These are phyloP conservation scores for Ephemerocybe angulata DNA, from an alignment of 768 basidiomycete species.

Conservation along the genomic window DNA sequence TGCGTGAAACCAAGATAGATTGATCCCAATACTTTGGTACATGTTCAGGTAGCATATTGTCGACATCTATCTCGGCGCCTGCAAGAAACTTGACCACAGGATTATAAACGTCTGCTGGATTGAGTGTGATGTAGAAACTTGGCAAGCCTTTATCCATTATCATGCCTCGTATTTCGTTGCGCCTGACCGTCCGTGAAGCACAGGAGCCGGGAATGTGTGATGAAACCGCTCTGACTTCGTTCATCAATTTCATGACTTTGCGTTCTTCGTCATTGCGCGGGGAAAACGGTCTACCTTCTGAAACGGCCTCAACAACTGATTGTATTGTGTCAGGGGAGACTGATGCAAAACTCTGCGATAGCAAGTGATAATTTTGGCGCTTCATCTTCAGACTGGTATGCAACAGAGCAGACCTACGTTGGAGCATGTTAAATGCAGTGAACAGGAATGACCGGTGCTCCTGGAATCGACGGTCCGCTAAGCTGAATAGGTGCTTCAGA, in stretches of 20 bases:
- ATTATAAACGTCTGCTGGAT: constrained; percentile 40
- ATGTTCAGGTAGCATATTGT: constrained; percentile 23
- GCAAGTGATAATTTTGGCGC: constrained; percentile 16
- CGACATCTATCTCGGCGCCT: constrained; percentile 33
- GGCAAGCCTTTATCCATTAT: constrained; percentile 33
- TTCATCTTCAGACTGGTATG: constrained; percentile 30
- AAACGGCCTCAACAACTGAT: constrained; percentile 18
- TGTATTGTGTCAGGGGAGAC: constrained; percentile 22
- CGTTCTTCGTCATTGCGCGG: constrained; percentile 23
- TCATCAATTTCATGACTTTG: constrained; percentile 18
- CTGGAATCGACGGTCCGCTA: constrained; percentile 31
- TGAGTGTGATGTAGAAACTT: constrained; percentile 41
- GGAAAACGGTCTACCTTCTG: constrained; percentile 14
- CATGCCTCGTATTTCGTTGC: constrained; percentile 32
- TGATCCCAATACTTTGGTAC: constrained; percentile 30
- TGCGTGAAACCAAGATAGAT: constrained; percentile 29
- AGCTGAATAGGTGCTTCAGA: constrained; percentile 26
- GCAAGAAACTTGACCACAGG: constrained; percentile 38
- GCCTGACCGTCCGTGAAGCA: constrained; percentile 19
- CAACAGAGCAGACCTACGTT: constrained; percentile 25
- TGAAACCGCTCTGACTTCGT: constrained; percentile 13
- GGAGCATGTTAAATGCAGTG: constrained; percentile 38
- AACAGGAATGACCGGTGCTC: constrained; percentile 40
- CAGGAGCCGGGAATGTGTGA: constrained; percentile 27
- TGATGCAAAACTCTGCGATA: constrained; percentile 21